These are phyloP conservation scores for Pholiota conissans DNA, from an alignment of 768 basidiomycete species.

Conservation along the genomic window DNA sequence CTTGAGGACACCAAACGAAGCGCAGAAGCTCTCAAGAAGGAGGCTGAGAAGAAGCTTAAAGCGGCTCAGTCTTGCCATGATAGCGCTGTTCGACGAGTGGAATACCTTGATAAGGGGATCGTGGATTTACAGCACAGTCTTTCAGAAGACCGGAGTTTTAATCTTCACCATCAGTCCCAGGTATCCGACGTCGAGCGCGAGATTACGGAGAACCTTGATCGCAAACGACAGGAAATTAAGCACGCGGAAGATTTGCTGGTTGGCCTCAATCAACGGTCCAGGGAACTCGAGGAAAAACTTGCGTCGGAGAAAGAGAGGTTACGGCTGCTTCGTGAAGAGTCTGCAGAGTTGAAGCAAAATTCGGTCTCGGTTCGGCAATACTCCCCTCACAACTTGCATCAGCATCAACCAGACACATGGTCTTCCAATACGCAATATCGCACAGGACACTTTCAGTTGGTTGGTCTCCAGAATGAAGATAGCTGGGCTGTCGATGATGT, in stretches of 20 bases:
- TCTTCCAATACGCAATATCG: slow-evolving; percentile 6
- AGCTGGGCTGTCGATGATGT: slow-evolving; percentile 8
- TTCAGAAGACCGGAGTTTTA: slow-evolving; percentile 52
- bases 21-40: slow-evolving; percentile 77
- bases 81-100: slow-evolving; percentile 56
- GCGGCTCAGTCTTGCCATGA: slow-evolving; percentile 65
- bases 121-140: slow-evolving; percentile 52
- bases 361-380: slow-evolving; percentile 28
- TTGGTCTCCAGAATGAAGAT: slow-evolving; percentile 10
- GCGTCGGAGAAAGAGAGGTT: slow-evolving; percentile 63
- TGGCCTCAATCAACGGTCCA: slow-evolving; percentile 62
- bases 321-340: slow-evolving; percentile 55
- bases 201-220: slow-evolving; percentile 49
- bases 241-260: slow-evolving; percentile 66
- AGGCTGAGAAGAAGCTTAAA: slow-evolving; percentile 87
- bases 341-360: slow-evolving; percentile 48
- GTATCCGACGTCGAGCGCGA: slow-evolving; percentile 56
- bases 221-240: slow-evolving; percentile 60
- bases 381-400: slow-evolving; percentile 6
- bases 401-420: slow-evolving; percentile 11
- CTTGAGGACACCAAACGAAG: slow-evolving; percentile 85
- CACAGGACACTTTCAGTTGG: not conserved
- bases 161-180: slow-evolving; percentile 43
- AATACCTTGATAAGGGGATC: slow-evolving; percentile 63
- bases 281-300: slow-evolving; percentile 74